Conservation (phyloP, 805 yeast species). For the Spathaspora gorwiae region DNA sequence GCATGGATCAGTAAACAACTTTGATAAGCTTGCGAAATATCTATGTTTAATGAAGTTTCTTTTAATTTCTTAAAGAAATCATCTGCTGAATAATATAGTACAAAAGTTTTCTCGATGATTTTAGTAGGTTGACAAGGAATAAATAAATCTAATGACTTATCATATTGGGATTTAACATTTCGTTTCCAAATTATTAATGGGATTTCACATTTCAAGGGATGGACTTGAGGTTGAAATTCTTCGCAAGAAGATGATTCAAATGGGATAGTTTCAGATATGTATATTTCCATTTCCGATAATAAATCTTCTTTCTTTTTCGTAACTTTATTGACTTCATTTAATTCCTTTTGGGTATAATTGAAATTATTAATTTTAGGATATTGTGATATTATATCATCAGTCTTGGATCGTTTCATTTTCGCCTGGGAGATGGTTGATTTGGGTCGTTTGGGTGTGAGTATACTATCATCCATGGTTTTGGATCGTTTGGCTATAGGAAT, state of each 20-base stretch:
- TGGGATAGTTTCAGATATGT: conserved; percentile 4
- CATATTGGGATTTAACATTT: conserved; percentile 44
- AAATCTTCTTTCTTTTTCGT: conserved; percentile 47
- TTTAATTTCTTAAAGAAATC: conserved; percentile 29
- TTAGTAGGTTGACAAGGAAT: conserved; percentile 45
- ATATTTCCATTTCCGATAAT: conserved; percentile 40
- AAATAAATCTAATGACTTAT: conserved; percentile 45
- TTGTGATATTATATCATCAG: background rate
- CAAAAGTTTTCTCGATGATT: conserved; percentile 40
- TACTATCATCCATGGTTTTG: background rate
- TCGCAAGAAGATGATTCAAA: background rate
- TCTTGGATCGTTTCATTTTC: background rate
- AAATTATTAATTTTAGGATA: background rate
- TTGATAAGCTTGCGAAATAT: conserved; percentile 1
- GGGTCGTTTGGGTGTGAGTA: background rate
- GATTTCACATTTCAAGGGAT: conserved; percentile 7
- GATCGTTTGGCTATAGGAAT: conserved; percentile 1
- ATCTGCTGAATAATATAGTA: conserved; percentile 44
- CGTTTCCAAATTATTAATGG: conserved; percentile 55
- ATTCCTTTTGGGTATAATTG: conserved; percentile 22
- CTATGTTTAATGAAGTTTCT: conserved; percentile 1
- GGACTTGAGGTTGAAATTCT: background rate
- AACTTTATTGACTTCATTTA: conserved; percentile 31
- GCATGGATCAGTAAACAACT: background rate
- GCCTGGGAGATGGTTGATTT: background rate